These are phyloP conservation scores for Phellopilus nigrolimitatus DNA, from an alignment of 1,284 basidiomycete genomes.

Conservation along the genomic window DNA sequence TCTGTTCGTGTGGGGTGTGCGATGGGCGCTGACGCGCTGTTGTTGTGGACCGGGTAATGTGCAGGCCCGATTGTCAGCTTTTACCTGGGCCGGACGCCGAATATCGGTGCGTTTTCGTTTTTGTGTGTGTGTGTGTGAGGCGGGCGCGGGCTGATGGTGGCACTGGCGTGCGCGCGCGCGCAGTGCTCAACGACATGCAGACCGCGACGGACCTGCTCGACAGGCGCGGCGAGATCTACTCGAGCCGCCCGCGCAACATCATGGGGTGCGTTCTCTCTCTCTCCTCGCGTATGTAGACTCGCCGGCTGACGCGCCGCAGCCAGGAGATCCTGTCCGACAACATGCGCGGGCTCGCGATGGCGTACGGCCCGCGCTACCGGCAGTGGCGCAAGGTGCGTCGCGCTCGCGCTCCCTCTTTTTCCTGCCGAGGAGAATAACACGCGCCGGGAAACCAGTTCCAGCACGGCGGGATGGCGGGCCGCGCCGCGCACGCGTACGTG, in stretches of 20 bases:
- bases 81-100: slow-evolving; percentile 5
- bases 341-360: slow-evolving; percentile 19
- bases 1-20: not conserved
- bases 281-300: not conserved
- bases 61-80: slow-evolving; percentile 8
- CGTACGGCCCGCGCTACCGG: slow-evolving; percentile 18
- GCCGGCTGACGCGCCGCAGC: not conserved
- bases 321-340: slow-evolving; percentile 25
- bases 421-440: not conserved
- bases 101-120: slow-evolving; percentile 1
- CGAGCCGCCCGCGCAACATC: slow-evolving; percentile 33
- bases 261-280: slow-evolving; percentile 27
- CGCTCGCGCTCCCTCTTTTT: not conserved
- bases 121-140: too few species aligned
- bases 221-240: slow-evolving; percentile 35
- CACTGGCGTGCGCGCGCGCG: too few species aligned
- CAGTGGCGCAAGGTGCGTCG: slow-evolving; percentile 13
- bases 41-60: too few species aligned
- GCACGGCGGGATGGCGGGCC: slow-evolving; percentile 5
- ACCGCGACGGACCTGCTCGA: slow-evolving; percentile 34
- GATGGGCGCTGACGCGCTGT: too few species aligned
- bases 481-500: not conserved
- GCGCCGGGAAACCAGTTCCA: not conserved
- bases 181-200: slow-evolving; percentile 31
- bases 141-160: too few species aligned